Conservation (phyloP, 2,329 filamentous ascomycete species). For the Zelopaecilomyces penicillatus region DNA sequence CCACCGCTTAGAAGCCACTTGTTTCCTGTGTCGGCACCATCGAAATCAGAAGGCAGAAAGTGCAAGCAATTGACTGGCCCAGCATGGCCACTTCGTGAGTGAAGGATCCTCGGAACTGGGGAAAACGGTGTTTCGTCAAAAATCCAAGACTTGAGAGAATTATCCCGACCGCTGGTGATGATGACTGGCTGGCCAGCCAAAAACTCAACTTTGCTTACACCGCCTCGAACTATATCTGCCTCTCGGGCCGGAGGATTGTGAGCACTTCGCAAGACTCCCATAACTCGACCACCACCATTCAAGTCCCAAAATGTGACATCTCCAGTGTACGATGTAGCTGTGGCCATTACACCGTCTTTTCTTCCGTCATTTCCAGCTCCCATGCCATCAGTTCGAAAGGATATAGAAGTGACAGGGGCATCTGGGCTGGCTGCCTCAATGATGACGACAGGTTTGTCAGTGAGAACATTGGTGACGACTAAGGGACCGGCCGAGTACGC, state of each 20-base stretch:
- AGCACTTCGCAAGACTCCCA: slow-evolving; percentile 77
- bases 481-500: slow-evolving; percentile 75
- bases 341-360: slow-evolving; percentile 88
- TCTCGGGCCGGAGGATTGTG: slow-evolving; percentile 65
- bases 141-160: slow-evolving; percentile 92
- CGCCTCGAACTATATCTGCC: slow-evolving; percentile 54
- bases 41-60: slow-evolving; percentile 82
- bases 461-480: slow-evolving; percentile 71
- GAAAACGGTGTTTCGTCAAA: slow-evolving; percentile 90
- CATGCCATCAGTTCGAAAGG: slow-evolving; percentile 81
- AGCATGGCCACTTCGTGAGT: slow-evolving; percentile 81
- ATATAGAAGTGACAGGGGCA: slow-evolving; percentile 67
- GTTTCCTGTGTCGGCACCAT: slow-evolving; percentile 77
- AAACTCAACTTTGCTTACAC: slow-evolving; percentile 83
- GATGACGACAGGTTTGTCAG: slow-evolving; percentile 63
- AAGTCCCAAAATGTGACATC: slow-evolving; percentile 96
- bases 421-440: slow-evolving; percentile 59
- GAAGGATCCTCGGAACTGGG: slow-evolving; percentile 73
- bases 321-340: slow-evolving; percentile 66
- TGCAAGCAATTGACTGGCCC: slow-evolving; percentile 73
- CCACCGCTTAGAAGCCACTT: slow-evolving; percentile 94
- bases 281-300: slow-evolving; percentile 77
- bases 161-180: slow-evolving; percentile 84
- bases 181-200: slow-evolving; percentile 82
- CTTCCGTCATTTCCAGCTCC: slow-evolving; percentile 84